Evolutionary conservation across 345 rosid genomes (phyloP), one percentile per base, ranked within the genome.

Genomic region (Hirschfeldia incana): DNA sequence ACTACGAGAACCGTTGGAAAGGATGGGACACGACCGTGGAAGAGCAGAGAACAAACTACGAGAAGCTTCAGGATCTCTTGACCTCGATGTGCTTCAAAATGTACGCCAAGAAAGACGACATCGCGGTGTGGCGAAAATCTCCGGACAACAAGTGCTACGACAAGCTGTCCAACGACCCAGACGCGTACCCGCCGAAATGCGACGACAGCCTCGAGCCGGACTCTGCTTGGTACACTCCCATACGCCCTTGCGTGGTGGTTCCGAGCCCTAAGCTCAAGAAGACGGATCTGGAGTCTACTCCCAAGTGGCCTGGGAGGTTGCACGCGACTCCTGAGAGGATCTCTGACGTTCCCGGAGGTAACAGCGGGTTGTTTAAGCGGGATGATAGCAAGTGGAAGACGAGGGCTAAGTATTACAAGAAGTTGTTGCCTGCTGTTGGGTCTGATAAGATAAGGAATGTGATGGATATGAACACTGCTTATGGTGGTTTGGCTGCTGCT

Each of bases 401-500:
- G 8, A 85, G 99, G 16, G 90, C 84, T 11, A 90, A 89, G 85
- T 91, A 89, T 86, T 95, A 95, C 89, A 95, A 90, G 84, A 95
- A 88, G 86, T 66, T 95, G n/a, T 90, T 95, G 12, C 87, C 96
- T 6, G 92, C 89, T 3, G n/a, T 95, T 68, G 99, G 99, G 53
- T 85, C 98, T 3, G 86, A 93, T 59, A 87, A 87, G 83, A 90
- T 95, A 36, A 75, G 99, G 78, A 95, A 95, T 82, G 96, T 91
- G 66, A 95, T 95, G 98, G 99, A 95, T 80, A 95, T 95, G 99
- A 95, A 91, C 81, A 93, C 99, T n/a, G 82, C 85, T 62, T 95
- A 90, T 30, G 99, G 99, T 76, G 98, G 99, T 73, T 86, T 95
- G 9, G 94, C 99, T 60, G 92, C 98, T 9, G 84, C 96, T 55